A percentile compares a stretch with the other conserved stretches of the same genome.
Evolutionary conservation across 2,329 filamentous ascomycete genomes (phyloP).

Genomic region (Trichophyton rubrum): DNA sequence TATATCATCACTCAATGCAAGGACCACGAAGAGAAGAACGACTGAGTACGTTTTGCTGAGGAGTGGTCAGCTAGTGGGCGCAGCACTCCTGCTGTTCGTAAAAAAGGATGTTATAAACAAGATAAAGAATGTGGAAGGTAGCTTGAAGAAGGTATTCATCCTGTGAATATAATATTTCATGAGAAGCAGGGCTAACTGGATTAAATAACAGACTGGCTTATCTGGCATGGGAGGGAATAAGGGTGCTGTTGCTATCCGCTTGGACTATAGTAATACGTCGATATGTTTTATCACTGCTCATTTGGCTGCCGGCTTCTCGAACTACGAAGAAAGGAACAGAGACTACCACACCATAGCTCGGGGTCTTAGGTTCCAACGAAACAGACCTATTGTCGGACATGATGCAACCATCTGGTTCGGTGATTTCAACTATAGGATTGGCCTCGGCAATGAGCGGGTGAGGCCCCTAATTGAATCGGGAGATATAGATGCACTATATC

Average conservation of each 20-base stretch:
- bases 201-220: slow-evolving; percentile 54
- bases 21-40: slow-evolving; percentile 50
- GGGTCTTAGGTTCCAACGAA: slow-evolving; percentile 80
- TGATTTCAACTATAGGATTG: slow-evolving; percentile 97
- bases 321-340: slow-evolving; percentile 89
- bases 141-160: slow-evolving; percentile 62
- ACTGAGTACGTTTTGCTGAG: slow-evolving; percentile 80
- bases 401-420: slow-evolving; percentile 88
- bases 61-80: slow-evolving; percentile 88
- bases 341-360: slow-evolving; percentile 84
- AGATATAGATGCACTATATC: slow-evolving; percentile 68
- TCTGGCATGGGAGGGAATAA: slow-evolving; percentile 98
- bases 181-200: not conserved
- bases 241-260: slow-evolving; percentile 87
- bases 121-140: slow-evolving; percentile 95
- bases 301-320: slow-evolving; percentile 87
- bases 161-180: not conserved
- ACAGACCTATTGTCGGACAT: slow-evolving; percentile 82
- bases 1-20: slow-evolving; percentile 59
- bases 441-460: slow-evolving; percentile 64
- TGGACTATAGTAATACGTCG: slow-evolving; percentile 85
- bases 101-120: slow-evolving; percentile 60
- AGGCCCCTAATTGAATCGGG: slow-evolving; percentile 58
- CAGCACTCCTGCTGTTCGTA: slow-evolving; percentile 84
- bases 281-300: slow-evolving; percentile 95